These are phyloP conservation scores for Mucor sp. DNA, from an alignment of 371 early-diverging fungal species.

Conservation along the genomic window DNA sequence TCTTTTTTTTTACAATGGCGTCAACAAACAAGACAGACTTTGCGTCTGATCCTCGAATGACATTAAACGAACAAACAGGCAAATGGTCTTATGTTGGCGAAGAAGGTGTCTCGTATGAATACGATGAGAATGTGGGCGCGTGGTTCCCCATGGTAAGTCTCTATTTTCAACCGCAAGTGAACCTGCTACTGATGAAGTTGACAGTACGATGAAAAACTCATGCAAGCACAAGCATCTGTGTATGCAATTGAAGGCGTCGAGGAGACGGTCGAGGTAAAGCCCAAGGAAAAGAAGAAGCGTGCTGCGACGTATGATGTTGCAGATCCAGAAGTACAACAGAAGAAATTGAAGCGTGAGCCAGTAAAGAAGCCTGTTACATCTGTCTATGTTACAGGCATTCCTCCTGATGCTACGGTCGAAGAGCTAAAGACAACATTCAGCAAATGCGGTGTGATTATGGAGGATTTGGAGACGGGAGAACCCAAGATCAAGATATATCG, in stretches of 20 bases:
- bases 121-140: slow-evolving; percentile 74
- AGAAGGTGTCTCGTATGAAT: slow-evolving; percentile 82
- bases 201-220: slow-evolving; percentile 75
- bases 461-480: slow-evolving; percentile 72
- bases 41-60: slow-evolving; percentile 55
- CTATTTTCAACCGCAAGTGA: neutral
- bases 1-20: slow-evolving; percentile 8
- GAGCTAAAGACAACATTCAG: slow-evolving; percentile 80
- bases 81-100: slow-evolving; percentile 75
- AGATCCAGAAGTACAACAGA: slow-evolving; percentile 29
- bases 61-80: slow-evolving; percentile 66
- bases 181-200: neutral
- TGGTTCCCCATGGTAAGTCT: slow-evolving; percentile 88
- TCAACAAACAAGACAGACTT: slow-evolving; percentile 29
- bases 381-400: slow-evolving; percentile 88
- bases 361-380: slow-evolving; percentile 67
- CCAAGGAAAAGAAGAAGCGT: slow-evolving; percentile 40
- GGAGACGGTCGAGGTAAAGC: slow-evolving; percentile 35
- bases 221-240: slow-evolving; percentile 80
- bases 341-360: slow-evolving; percentile 57
- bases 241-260: slow-evolving; percentile 71
- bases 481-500: slow-evolving; percentile 93
- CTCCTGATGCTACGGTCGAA: slow-evolving; percentile 76
- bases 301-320: slow-evolving; percentile 32
- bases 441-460: slow-evolving; percentile 91